Percentiles rank a stretch among this genome's conserved stretches.
Evolutionary conservation across 805 yeast genomes (phyloP).

Genomic region (Yueomyces sinensis): DNA sequence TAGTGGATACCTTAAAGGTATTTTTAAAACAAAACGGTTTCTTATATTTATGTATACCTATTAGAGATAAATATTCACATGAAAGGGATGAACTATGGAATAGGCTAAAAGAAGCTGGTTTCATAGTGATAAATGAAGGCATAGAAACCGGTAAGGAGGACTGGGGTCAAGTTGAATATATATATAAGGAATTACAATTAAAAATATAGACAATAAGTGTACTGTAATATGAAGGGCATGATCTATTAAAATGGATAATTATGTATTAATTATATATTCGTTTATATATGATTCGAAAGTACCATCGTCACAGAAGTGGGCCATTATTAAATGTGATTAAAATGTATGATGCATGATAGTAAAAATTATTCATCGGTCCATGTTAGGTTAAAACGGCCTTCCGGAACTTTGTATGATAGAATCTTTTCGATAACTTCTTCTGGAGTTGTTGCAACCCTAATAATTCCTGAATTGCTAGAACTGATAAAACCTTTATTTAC

Average conservation of each 20-base stretch:
- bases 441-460: slow-evolving; percentile 53
- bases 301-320: too few relatives aligned
- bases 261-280: too few relatives aligned
- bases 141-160: slow-evolving; percentile 68
- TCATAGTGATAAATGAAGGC: slow-evolving; percentile 23
- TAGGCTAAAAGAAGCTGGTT: slow-evolving; percentile 27
- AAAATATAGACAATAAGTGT: too few relatives aligned
- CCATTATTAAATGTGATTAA: too few relatives aligned
- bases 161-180: slow-evolving; percentile 59
- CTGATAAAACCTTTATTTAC: slow-evolving; percentile 57
- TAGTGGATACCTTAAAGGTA: slow-evolving; percentile 41
- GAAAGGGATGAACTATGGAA: slow-evolving; percentile 53
- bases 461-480: slow-evolving; percentile 49
- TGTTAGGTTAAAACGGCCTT: slow-evolving; percentile 58
- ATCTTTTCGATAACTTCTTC: slow-evolving; percentile 56
- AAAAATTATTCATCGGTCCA: slow-evolving; percentile 45
- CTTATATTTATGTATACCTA: slow-evolving; percentile 55
- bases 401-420: slow-evolving; percentile 49
- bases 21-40: slow-evolving; percentile 32
- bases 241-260: too few relatives aligned
- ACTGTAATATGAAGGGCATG: too few relatives aligned
- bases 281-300: too few relatives aligned
- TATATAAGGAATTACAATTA: slow-evolving; percentile 22
- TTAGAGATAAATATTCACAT: slow-evolving; percentile 49
- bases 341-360: too few relatives aligned